A percentile compares a stretch with the other conserved stretches of the same genome.
phyloP scores from a whole-genome alignment of 1,139 yeast species.

The Fermentozyma sake region DNA sequence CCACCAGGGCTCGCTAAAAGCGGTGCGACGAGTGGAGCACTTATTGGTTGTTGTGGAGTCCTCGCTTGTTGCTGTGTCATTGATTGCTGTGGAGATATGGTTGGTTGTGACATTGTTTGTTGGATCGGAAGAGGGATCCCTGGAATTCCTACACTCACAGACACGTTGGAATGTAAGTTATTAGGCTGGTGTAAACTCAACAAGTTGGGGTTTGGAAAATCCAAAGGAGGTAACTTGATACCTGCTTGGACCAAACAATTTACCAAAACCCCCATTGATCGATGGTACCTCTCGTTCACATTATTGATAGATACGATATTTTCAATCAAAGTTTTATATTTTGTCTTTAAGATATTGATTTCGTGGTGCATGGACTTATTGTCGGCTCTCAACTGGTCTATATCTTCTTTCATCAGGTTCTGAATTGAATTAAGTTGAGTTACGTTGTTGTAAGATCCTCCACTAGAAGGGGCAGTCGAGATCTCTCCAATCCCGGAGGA shows the following conservation, averaged over 20 bases:
- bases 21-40: too few species aligned
- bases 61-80: too few species aligned
- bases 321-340: conserved; percentile 63
- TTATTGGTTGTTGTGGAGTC: too few species aligned
- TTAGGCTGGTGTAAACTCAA: conserved; percentile 21
- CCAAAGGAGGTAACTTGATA: conserved; percentile 61
- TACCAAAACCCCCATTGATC: conserved; percentile 47
- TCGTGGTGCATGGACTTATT: conserved; percentile 40
- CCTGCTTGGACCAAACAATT: conserved; percentile 54
- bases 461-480: conserved; percentile 5
- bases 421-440: conserved; percentile 8
- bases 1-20: too few species aligned
- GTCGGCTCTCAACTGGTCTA: conserved; percentile 39
- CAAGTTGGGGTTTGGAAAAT: conserved; percentile 43
- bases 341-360: conserved; percentile 42
- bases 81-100: too few species aligned
- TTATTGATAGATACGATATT: conserved; percentile 53
- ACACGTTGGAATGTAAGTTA: too few species aligned
- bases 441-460: conserved; percentile 3
- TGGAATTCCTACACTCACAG: too few species aligned
- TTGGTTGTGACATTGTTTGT: too few species aligned
- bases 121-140: too few species aligned
- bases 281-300: conserved; percentile 52
- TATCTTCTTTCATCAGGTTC: conserved; percentile 35
- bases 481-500: conserved; percentile 11